phyloP scores from a whole-genome alignment of 495 filamentous ascomycete genomes.

The Haplographium delicatum region DNA sequence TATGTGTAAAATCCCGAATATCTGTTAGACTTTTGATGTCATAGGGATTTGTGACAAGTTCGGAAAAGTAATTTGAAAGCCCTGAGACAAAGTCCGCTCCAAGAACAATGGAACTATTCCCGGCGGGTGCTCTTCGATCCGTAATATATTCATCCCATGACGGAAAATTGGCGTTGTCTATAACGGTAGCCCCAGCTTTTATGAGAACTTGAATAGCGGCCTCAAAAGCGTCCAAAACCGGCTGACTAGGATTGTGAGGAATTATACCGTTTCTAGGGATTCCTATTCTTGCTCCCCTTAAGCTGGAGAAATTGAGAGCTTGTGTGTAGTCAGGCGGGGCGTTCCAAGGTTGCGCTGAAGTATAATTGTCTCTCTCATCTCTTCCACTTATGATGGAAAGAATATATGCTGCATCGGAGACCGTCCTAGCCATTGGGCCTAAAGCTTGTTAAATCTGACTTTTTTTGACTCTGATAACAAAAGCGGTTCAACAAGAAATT shows the following conservation, averaged over 20 bases:
- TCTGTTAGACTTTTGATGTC: conserved; percentile 33
- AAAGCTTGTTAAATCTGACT: conserved; percentile 33
- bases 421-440: conserved; percentile 49
- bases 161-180: conserved; percentile 33
- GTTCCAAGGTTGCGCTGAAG: conserved; percentile 34
- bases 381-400: conserved; percentile 56
- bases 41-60: conserved; percentile 42
- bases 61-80: conserved; percentile 40
- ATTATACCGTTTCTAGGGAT: conserved; percentile 38
- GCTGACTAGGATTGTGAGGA: conserved; percentile 12
- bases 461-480: not conserved
- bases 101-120: conserved; percentile 29
- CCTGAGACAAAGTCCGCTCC: conserved; percentile 41
- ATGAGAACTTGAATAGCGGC: conserved; percentile 28
- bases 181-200: conserved; percentile 34
- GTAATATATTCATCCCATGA: conserved; percentile 13
- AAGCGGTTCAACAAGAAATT: no score
- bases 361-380: conserved; percentile 45
- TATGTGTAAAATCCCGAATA: conserved; percentile 30
- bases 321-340: conserved; percentile 39
- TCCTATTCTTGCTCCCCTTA: conserved; percentile 36
- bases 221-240: conserved; percentile 32
- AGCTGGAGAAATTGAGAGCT: conserved; percentile 28
- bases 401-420: conserved; percentile 61
- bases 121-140: conserved; percentile 10